A percentile compares a stretch with the other conserved stretches of the same genome.
phyloP scores from a whole-genome alignment of 179 eudicot species.

The Beta lomatogona region DNA sequence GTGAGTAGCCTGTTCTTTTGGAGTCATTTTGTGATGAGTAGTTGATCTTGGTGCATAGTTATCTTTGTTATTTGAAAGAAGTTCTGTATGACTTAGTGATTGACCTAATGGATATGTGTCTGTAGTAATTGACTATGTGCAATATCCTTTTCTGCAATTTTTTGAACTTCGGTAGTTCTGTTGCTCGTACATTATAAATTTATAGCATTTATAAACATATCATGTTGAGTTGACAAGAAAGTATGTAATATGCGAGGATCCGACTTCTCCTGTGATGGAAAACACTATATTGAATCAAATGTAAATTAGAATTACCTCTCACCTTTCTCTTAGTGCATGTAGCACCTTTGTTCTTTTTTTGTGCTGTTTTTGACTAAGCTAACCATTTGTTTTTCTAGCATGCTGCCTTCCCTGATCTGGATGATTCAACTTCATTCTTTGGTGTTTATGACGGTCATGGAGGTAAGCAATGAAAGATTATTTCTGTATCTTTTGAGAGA shows the following conservation, averaged over 20 bases:
- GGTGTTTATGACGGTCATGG: slow-evolving; percentile 99
- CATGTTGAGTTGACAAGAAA: neutral
- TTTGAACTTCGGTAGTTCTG: neutral
- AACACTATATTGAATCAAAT: neutral
- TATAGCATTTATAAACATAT: neutral
- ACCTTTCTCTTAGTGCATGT: neutral
- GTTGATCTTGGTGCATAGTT: neutral
- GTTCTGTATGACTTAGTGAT: neutral
- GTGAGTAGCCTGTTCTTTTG: slow-evolving; percentile 51
- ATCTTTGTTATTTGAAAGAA: neutral
- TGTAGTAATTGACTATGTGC: neutral
- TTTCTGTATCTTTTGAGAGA: slow-evolving; percentile 16
- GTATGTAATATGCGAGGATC: neutral
- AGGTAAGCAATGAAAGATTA: slow-evolving; percentile 50
- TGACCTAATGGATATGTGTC: neutral
- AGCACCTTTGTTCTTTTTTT: neutral
- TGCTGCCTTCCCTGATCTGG: slow-evolving; percentile 90
- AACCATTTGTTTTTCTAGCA: slow-evolving; percentile 52
- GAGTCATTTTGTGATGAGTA: slow-evolving; percentile 6
- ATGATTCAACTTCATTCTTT: slow-evolving; percentile 81
- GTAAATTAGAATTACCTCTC: neutral
- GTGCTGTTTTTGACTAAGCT: slow-evolving; percentile 9
- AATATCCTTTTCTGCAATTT: neutral
- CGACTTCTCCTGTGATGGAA: neutral
- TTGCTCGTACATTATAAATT: neutral